Percentiles rank a stretch among this genome's conserved stretches.
phyloP scores from a whole-genome alignment of 2,329 filamentous ascomycete genomes.

The Trichoderma breve region DNA sequence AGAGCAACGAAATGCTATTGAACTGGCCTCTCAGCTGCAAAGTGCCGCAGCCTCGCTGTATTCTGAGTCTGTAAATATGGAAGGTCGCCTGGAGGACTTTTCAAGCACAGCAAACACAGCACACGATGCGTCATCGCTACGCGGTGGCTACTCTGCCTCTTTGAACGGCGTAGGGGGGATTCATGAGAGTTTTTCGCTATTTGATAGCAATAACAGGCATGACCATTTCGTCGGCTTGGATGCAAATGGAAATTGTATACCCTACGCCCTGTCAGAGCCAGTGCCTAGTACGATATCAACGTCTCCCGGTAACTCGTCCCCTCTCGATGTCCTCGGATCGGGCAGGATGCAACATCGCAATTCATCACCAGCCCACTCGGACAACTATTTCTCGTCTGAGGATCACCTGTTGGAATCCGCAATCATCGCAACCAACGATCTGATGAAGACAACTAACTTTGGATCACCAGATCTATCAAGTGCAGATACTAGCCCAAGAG shows the following conservation, averaged over 20 bases:
- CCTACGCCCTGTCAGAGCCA: background rate
- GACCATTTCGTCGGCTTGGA: background rate
- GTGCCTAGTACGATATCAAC: background rate
- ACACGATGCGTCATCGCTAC: background rate
- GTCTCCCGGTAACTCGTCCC: background rate
- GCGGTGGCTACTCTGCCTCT: background rate
- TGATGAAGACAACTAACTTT: background rate
- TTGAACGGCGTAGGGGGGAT: background rate
- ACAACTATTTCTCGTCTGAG: background rate
- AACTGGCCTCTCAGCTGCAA: background rate
- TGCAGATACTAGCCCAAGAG: background rate
- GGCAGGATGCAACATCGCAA: background rate
- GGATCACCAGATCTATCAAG: background rate
- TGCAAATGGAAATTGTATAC: background rate
- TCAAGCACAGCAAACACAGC: background rate
- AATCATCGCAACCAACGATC: background rate
- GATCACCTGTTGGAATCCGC: background rate
- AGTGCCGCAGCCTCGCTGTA: background rate
- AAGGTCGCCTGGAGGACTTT: background rate
- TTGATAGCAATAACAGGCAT: background rate
- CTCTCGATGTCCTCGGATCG: background rate
- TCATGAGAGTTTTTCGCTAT: background rate
- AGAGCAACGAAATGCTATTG: background rate
- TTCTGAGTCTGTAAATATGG: background rate
- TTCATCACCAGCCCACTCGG: background rate